phyloP scores from a whole-genome alignment of 2,329 filamentous ascomycete genomes.

The Alternaria postmessia region DNA sequence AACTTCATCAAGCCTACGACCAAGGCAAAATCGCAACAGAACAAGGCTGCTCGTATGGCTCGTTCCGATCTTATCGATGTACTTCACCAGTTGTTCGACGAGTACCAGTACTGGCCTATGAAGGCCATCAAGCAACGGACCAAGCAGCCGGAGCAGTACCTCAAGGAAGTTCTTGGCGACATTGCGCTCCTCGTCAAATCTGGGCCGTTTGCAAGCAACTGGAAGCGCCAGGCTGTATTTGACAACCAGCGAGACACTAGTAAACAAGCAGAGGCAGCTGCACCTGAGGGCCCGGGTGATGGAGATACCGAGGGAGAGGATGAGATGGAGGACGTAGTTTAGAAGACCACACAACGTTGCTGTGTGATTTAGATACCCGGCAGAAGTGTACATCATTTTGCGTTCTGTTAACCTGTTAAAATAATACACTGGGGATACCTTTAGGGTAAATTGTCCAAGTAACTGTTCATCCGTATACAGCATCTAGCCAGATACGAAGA shows the following conservation, averaged over 20 bases:
- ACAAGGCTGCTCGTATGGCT: constrained; percentile 90
- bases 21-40: constrained; percentile 48
- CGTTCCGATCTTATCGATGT: constrained; percentile 87
- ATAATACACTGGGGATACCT: not conserved
- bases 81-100: constrained; percentile 82
- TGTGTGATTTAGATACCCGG: constrained; percentile 7
- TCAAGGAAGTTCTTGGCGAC: constrained; percentile 83
- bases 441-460: not conserved
- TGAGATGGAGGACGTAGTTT: constrained; percentile 80
- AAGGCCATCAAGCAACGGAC: constrained; percentile 79
- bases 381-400: not conserved
- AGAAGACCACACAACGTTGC: constrained; percentile 1
- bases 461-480: not conserved
- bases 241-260: constrained; percentile 56
- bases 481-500: not conserved
- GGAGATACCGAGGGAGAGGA: constrained; percentile 72
- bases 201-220: constrained; percentile 85
- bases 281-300: constrained; percentile 58
- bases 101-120: constrained; percentile 94
- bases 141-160: constrained; percentile 90
- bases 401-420: not conserved
- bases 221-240: constrained; percentile 77
- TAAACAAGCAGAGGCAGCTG: constrained; percentile 36
- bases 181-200: constrained; percentile 84
- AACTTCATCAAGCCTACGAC: constrained; percentile 40